Conservation (phyloP, 176 grass and related monocot species). For the Olyra latifolia region DNA sequence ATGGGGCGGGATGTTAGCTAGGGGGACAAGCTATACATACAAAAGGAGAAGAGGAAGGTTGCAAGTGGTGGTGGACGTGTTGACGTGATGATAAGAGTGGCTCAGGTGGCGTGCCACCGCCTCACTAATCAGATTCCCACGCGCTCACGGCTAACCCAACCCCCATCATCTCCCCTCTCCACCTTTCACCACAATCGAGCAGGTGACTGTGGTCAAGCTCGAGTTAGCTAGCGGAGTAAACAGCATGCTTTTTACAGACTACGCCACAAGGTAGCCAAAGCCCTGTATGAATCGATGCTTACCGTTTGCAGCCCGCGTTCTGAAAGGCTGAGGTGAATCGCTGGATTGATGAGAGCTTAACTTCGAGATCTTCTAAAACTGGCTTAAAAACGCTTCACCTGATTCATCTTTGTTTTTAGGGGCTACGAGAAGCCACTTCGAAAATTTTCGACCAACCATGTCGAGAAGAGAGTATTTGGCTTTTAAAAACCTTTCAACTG, state of each 20-base stretch:
- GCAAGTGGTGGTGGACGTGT: conserved; percentile 20
- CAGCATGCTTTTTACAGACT: conserved; percentile 25
- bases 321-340: too few relatives aligned
- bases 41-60: not conserved
- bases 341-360: too few relatives aligned
- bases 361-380: too few relatives aligned
- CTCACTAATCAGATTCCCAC: conserved; percentile 88
- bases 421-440: too few relatives aligned
- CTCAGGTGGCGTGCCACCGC: conserved; percentile 77
- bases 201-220: not conserved
- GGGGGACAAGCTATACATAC: not conserved
- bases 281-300: conserved; percentile 27
- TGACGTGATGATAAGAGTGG: conserved; percentile 71
- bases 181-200: conserved; percentile 24
- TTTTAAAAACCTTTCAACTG: too few relatives aligned
- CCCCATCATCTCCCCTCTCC: conserved; percentile 49
- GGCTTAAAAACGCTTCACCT: too few relatives aligned
- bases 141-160: conserved; percentile 45
- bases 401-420: too few relatives aligned
- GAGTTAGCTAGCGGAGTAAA: too few relatives aligned
- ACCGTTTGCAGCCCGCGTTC: too few relatives aligned
- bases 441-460: too few relatives aligned
- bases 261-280: conserved; percentile 7
- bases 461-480: too few relatives aligned
- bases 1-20: not conserved